Conservation (phyloP, 2,329 filamentous ascomycete genomes). For the Hymenoscyphus linearis region DNA sequence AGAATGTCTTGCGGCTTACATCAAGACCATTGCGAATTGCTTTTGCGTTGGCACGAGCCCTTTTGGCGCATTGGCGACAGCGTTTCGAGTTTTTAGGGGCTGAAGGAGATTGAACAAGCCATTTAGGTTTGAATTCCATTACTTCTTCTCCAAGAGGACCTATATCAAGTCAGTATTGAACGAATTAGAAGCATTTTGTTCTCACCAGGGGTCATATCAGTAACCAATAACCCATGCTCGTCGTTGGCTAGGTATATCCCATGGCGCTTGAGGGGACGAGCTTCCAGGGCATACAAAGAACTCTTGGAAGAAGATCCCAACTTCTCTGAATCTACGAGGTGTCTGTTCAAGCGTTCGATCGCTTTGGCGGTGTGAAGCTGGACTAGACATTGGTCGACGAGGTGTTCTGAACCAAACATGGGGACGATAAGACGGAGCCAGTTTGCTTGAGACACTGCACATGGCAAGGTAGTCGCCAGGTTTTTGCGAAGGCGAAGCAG, state of each 20-base stretch:
- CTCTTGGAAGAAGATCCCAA: constrained; percentile 3
- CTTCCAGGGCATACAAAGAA: constrained; percentile 4
- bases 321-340: constrained; percentile 37
- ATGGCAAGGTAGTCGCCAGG: constrained; percentile 43
- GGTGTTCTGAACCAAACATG: constrained; percentile 48
- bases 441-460: constrained; percentile 35
- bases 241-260: constrained; percentile 47
- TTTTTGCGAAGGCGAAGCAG: constrained; percentile 59
- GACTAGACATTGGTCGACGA: constrained; percentile 53
- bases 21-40: constrained; percentile 11
- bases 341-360: constrained; percentile 45
- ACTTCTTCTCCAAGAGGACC: constrained; percentile 35
- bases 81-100: constrained; percentile 57
- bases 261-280: constrained; percentile 43
- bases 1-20: constrained; percentile 41
- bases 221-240: constrained; percentile 64
- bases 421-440: constrained; percentile 50
- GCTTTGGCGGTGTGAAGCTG: constrained; percentile 40
- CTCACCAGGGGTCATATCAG: constrained; percentile 59
- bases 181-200: background rate
- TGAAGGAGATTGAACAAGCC: constrained; percentile 70
- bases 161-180: background rate
- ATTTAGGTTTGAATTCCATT: constrained; percentile 80
- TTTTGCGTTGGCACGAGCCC: constrained; percentile 22
- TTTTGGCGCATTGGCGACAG: constrained; percentile 67